Evolutionary conservation across 208 protist species (phyloP), one percentile per base, ranked within the genome.

Genomic region (Entamoeba dispar): DNA sequence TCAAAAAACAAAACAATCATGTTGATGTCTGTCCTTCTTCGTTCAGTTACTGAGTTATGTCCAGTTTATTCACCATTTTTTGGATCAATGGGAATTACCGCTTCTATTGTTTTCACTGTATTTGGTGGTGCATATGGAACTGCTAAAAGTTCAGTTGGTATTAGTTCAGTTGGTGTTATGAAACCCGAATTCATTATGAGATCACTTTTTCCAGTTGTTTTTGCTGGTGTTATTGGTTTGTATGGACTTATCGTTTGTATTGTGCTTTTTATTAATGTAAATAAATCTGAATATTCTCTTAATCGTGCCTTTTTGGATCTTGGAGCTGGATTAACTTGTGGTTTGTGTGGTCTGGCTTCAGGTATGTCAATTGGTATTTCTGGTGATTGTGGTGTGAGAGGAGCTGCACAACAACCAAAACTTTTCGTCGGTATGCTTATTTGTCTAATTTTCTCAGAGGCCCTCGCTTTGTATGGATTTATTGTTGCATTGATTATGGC

Each of bases 361-460:
- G 98, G 98, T 92, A 97, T 99, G 52, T 97, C 98, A 91, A 99
- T 99, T 96, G 98, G 99, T 92, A 98, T 99, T 96, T 98, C 98
- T 92, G 99, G 98, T 95, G 98, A 99, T 95, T 97, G 98, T 94
- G 97, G 97, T 95, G 97, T 97, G 22, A 93, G 97, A 86, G 97
- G 96, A 47, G 95, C 95, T 49, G 97, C 96, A 1, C 95, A 95
- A 95, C 97, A 99, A 95, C 98, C 98, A 93, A 98, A 97, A 95
- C 97, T 99, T 38, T 99, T 98, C 95, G 97, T 99, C 61, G 97
- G 97, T 92, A 99, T 99, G 98, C 98, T 99, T 96, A 97, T 99
- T 86, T 99, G 99, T 96, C 97, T 99, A 47, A 99, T 99, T 97
- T 99, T 99, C 96, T 98, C 97, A 34, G 98, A 99, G 96, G 98